These are phyloP conservation scores for Crotalaria pallida DNA, from an alignment of 306 rosid genomes.

Conservation along the genomic window DNA sequence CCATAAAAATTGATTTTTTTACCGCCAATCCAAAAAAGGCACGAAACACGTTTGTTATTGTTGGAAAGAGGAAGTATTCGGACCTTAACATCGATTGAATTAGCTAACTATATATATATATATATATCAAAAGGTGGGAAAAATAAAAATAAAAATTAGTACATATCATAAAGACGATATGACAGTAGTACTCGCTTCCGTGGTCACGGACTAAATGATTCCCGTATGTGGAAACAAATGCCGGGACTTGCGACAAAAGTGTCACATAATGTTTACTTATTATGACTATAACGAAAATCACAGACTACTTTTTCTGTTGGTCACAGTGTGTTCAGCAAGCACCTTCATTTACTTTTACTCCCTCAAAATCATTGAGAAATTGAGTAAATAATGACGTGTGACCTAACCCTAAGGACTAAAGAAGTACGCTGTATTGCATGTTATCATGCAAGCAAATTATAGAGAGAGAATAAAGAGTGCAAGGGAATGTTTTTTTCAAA, in stretches of 20 bases:
- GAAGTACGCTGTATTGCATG: neutral
- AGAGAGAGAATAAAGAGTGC: neutral
- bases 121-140: no score
- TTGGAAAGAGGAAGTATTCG: no score
- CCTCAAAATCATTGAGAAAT: slow-evolving; percentile 4
- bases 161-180: neutral
- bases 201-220: slow-evolving; percentile 43
- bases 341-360: neutral
- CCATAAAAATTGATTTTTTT: no score
- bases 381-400: slow-evolving; percentile 15
- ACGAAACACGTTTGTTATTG: no score
- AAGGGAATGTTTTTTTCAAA: neutral
- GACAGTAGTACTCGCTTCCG: neutral
- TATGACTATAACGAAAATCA: slow-evolving; percentile 34
- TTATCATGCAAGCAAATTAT: neutral
- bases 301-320: slow-evolving; percentile 21
- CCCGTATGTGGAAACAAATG: slow-evolving; percentile 27
- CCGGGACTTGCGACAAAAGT: slow-evolving; percentile 29
- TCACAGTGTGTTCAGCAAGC: slow-evolving; percentile 15
- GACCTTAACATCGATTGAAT: no score
- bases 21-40: no score
- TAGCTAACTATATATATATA: no score
- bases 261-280: slow-evolving; percentile 26
- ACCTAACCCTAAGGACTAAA: slow-evolving; percentile 18
- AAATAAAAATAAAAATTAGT: no score